phyloP scores from a whole-genome alignment of 2,329 filamentous ascomycete genomes.

The Mycogone perniciosa region DNA sequence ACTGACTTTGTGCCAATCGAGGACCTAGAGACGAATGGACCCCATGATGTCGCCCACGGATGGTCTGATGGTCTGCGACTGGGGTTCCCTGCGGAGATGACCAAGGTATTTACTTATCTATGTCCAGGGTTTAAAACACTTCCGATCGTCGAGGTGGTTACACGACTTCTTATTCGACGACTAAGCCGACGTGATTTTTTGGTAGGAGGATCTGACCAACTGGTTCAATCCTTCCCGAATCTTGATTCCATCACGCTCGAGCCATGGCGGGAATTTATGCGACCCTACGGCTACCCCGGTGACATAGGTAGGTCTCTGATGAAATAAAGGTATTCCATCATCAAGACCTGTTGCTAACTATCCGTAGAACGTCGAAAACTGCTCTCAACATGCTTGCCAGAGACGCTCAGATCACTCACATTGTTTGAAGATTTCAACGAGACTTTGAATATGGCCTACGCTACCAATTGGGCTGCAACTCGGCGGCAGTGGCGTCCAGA shows the following conservation, averaged over 20 bases:
- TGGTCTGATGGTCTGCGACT: neutral
- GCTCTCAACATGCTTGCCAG: neutral
- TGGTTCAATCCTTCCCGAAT: neutral
- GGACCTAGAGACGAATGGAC: neutral
- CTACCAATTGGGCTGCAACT: neutral
- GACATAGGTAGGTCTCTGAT: neutral
- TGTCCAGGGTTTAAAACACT: neutral
- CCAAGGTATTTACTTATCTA: neutral
- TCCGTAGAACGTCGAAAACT: neutral
- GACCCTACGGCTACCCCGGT: neutral
- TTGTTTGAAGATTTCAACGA: conserved; percentile 2
- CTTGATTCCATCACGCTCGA: neutral
- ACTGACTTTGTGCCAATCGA: neutral
- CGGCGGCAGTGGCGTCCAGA: neutral
- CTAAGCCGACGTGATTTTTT: neutral
- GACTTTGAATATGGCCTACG: neutral
- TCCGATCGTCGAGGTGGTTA: neutral
- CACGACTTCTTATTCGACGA: neutral
- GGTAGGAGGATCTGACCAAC: neutral
- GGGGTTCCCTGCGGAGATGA: neutral
- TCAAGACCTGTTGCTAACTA: neutral
- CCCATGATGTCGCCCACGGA: neutral
- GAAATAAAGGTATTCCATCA: neutral
- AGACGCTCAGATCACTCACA: neutral
- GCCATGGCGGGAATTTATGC: neutral